Evolutionary conservation across 805 yeast species (phyloP).

Genomic region (Grigorovia yakushimaensis): DNA sequence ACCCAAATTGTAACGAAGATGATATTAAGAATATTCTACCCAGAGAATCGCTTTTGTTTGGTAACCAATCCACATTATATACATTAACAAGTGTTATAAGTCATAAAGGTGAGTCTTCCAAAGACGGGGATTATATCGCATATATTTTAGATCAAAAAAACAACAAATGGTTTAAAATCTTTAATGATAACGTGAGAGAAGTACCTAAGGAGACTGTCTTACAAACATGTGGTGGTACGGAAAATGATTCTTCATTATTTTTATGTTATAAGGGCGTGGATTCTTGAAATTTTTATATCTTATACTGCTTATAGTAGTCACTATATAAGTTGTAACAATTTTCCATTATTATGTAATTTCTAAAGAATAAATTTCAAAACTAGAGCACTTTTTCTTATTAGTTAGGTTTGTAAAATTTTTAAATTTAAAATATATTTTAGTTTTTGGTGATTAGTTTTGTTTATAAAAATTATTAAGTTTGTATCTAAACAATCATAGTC

Average conservation of each 20-base stretch:
- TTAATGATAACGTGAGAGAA: constrained; percentile 75
- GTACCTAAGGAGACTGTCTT: constrained; percentile 74
- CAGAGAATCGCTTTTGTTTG: constrained; percentile 43
- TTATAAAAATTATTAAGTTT: no score
- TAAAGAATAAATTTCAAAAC: no score
- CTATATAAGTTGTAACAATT: no score
- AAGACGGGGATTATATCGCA: constrained; percentile 92
- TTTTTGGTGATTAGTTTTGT: no score
- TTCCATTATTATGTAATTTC: no score
- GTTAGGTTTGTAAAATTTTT: no score
- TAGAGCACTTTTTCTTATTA: no score
- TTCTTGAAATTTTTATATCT: no score
- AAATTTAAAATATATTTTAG: no score
- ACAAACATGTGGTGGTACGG: constrained; percentile 89
- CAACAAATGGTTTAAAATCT: constrained; percentile 84
- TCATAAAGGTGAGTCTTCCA: constrained; percentile 89
- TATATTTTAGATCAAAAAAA: constrained; percentile 72
- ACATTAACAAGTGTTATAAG: constrained; percentile 75
- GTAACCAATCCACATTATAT: constrained; percentile 80
- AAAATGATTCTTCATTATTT: constrained; percentile 86
- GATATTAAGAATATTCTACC: constrained; percentile 21
- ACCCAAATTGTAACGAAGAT: neutral
- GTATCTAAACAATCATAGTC: no score
- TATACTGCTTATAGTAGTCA: no score
- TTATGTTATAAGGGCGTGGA: constrained; percentile 78